Evolutionary conservation across 164 flowering plant species (phyloP).

Genomic region (Chloranthus sessilifolius): DNA sequence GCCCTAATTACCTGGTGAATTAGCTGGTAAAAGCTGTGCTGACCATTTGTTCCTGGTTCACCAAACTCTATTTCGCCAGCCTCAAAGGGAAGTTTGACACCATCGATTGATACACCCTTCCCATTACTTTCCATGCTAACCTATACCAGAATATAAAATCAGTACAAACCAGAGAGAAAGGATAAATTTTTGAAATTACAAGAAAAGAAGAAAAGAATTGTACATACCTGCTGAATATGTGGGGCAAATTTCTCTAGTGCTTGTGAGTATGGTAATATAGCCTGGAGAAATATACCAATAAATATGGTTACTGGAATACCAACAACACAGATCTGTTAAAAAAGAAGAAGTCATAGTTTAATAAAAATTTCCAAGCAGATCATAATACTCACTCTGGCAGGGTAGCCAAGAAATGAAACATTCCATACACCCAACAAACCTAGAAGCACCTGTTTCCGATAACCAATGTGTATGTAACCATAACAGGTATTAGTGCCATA

Average conservation of each 20-base stretch:
- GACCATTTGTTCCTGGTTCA: slow-evolving; percentile 99
- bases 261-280: slow-evolving; percentile 90
- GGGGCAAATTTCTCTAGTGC: slow-evolving; percentile 96
- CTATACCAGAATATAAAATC: slow-evolving; percentile 27
- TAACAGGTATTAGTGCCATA: not conserved
- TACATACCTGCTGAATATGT: slow-evolving; percentile 85
- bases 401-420: slow-evolving; percentile 87
- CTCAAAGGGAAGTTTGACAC: slow-evolving; percentile 80
- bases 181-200: not conserved
- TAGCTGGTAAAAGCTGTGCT: slow-evolving; percentile 97
- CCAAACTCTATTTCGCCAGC: slow-evolving; percentile 99
- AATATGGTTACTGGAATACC: not conserved
- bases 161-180: slow-evolving; percentile 2
- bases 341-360: not conserved
- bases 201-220: not conserved
- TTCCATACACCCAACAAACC: slow-evolving; percentile 96
- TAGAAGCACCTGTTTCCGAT: slow-evolving; percentile 62
- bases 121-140: slow-evolving; percentile 99
- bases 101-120: slow-evolving; percentile 95
- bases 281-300: slow-evolving; percentile 38
- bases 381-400: slow-evolving; percentile 75
- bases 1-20: slow-evolving; percentile 73
- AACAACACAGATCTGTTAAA: not conserved
- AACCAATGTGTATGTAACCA: not conserved
- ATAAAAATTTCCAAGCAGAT: not conserved